Evolutionary conservation across 169 alveolate genomes (phyloP).

Genomic region (Hepatocystis sp.): DNA sequence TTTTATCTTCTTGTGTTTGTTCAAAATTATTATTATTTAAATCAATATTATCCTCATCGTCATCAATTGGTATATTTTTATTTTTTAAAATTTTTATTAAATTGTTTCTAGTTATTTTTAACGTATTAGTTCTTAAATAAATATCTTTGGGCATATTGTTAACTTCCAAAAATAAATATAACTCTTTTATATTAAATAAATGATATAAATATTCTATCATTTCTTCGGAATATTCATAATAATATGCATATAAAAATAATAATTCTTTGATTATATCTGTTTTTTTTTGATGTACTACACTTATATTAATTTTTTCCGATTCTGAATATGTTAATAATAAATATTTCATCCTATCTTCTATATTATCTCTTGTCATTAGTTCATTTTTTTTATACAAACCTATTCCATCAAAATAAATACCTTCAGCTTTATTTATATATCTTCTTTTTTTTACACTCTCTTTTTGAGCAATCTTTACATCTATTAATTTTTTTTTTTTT

Average conservation of each 20-base stretch:
- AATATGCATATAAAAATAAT: conserved; percentile 73
- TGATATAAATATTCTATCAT: conserved; percentile 79
- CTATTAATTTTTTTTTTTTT: too few relatives aligned
- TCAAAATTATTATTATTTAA: too few relatives aligned
- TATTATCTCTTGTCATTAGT: conserved; percentile 48
- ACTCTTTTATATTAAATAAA: conserved; percentile 39
- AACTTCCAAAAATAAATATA: conserved; percentile 24
- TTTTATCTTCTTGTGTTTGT: too few relatives aligned
- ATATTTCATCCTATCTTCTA: conserved; percentile 70
- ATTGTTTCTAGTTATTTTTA: conserved; percentile 94
- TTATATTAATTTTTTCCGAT: conserved; percentile 9
- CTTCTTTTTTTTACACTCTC: conserved; percentile 7
- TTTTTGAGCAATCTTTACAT: background rate
- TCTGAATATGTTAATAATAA: conserved; percentile 29
- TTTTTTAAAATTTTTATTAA: conserved; percentile 95
- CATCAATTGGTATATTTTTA: conserved; percentile 95
- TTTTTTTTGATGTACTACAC: conserved; percentile 1
- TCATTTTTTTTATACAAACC: conserved; percentile 47
- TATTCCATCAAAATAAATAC: conserved; percentile 22
- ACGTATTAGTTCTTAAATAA: conserved; percentile 82
- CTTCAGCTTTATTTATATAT: conserved; percentile 25
- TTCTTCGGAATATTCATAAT: conserved; percentile 95
- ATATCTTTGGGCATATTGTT: conserved; percentile 37
- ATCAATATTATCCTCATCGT: conserved; percentile 89
- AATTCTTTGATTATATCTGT: conserved; percentile 26